A percentile compares a stretch with the other conserved stretches of the same genome.
Conservation (phyloP, 2,329 filamentous ascomycete genomes). For the Alternaria gaisen region DNA sequence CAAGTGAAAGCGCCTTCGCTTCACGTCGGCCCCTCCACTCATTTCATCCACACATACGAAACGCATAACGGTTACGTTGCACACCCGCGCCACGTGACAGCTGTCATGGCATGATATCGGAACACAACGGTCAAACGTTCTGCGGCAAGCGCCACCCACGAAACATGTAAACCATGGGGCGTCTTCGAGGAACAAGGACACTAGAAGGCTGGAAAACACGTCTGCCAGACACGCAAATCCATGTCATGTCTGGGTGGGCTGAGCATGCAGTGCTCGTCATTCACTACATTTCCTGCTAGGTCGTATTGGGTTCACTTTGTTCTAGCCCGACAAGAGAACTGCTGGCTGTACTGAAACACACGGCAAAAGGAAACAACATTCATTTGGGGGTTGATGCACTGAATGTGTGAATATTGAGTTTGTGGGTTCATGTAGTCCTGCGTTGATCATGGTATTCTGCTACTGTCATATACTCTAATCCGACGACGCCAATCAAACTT, state of each 20-base stretch:
- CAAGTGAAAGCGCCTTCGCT: slow-evolving; percentile 24
- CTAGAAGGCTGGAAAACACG: background rate
- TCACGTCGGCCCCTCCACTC: slow-evolving; percentile 1
- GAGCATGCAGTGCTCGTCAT: too few relatives aligned
- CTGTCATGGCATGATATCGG: background rate
- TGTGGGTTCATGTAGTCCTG: background rate
- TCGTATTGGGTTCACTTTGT: background rate
- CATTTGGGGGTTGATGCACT: background rate
- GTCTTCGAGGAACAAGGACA: background rate
- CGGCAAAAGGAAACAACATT: background rate
- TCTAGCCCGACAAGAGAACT: background rate
- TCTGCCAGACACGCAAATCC: background rate
- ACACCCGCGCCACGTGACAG: background rate
- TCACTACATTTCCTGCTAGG: background rate
- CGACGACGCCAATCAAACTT: background rate
- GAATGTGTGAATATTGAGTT: background rate
- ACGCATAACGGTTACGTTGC: background rate
- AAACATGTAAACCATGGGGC: background rate
- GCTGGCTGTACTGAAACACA: background rate
- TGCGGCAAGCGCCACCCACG: background rate
- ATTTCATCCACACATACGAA: background rate
- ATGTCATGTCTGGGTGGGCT: too few relatives aligned
- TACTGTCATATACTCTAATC: background rate
- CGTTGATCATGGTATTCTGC: background rate
- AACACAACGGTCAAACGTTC: background rate